These are phyloP conservation scores for Ampelomyces quisqualis DNA, from an alignment of 2,329 filamentous ascomycete species.

Conservation along the genomic window DNA sequence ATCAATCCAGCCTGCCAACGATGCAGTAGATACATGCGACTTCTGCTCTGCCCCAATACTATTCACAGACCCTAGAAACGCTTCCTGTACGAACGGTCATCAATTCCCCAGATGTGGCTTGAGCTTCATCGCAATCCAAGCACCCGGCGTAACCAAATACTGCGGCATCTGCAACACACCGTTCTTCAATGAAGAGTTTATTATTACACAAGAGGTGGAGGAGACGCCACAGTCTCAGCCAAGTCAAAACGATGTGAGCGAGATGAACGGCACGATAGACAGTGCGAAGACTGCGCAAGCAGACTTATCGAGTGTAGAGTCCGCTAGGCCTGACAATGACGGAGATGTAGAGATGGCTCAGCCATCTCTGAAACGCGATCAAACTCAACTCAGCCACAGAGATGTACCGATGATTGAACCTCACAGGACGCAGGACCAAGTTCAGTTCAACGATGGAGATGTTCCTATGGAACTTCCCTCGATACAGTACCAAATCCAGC, in stretches of 20 bases:
- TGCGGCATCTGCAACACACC: conserved; percentile 56
- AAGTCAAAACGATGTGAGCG: background rate
- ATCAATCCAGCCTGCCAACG: background rate
- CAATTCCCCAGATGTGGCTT: conserved; percentile 57
- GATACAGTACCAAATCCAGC: too few relatives aligned
- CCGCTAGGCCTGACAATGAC: too few relatives aligned
- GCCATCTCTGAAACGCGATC: too few relatives aligned
- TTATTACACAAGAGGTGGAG: conserved; percentile 23
- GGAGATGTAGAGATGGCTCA: too few relatives aligned
- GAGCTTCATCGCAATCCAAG: conserved; percentile 58
- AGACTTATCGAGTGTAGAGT: too few relatives aligned
- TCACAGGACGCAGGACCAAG: too few relatives aligned
- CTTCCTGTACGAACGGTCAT: conserved; percentile 55
- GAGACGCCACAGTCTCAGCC: background rate
- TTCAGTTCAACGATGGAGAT: too few relatives aligned
- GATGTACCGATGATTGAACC: too few relatives aligned
- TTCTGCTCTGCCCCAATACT: conserved; percentile 53
- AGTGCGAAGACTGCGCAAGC: too few relatives aligned
- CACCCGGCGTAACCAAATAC: conserved; percentile 55
- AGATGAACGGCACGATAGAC: conserved; percentile 4
- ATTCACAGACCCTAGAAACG: conserved; percentile 51
- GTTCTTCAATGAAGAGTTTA: conserved; percentile 50
- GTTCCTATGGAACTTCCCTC: too few relatives aligned
- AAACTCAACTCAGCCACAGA: too few relatives aligned
- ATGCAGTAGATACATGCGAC: conserved; percentile 50